phyloP scores from a whole-genome alignment of 1,284 basidiomycete species.

The Heterobasidion parviporum region DNA sequence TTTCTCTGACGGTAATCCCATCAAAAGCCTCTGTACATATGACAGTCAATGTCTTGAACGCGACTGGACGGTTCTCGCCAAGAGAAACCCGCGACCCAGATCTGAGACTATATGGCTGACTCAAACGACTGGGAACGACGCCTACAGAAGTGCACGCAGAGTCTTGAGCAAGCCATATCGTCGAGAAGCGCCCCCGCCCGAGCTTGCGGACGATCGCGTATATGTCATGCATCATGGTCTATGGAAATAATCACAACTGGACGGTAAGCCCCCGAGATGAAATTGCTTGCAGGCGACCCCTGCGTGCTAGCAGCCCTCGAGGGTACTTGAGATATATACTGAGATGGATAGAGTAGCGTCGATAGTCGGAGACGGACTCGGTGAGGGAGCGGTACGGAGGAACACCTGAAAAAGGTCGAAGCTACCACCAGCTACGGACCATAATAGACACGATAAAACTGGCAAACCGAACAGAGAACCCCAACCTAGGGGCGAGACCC shows the following conservation, averaged over 20 bases:
- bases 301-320: background rate
- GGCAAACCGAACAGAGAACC: no score
- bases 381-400: no score
- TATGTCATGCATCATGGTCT: background rate
- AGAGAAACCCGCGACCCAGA: background rate
- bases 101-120: background rate
- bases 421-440: no score
- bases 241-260: background rate
- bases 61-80: background rate
- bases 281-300: background rate
- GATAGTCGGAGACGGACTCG: background rate
- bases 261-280: background rate
- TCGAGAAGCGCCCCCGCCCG: background rate
- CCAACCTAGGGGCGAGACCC: no score
- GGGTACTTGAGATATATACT: background rate
- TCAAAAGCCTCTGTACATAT: background rate
- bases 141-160: background rate
- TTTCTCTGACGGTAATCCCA: background rate
- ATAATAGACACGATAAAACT: no score
- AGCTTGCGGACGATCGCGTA: background rate
- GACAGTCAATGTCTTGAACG: background rate
- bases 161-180: background rate
- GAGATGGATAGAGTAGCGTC: background rate
- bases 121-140: background rate
- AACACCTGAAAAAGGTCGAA: no score